These are phyloP conservation scores for Yamadazyma philogaea DNA, from an alignment of 805 yeast genomes.

Conservation along the genomic window DNA sequence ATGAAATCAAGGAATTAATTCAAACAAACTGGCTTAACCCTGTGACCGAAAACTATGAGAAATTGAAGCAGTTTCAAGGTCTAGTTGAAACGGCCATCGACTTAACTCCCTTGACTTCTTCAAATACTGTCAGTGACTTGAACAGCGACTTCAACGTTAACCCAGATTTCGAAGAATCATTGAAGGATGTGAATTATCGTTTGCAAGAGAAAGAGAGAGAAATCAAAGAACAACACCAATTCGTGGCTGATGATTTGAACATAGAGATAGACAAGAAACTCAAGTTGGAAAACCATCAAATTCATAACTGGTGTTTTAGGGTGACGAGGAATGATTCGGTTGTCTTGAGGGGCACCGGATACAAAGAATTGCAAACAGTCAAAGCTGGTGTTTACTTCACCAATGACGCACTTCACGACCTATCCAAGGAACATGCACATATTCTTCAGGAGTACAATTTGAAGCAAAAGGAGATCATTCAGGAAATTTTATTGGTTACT, in stretches of 20 bases:
- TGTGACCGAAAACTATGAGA: constrained; percentile 44
- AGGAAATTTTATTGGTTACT: constrained; percentile 78
- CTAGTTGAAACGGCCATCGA: constrained; percentile 92
- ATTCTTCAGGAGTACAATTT: constrained; percentile 64
- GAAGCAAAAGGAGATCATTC: constrained; percentile 75
- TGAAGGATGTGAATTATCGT: constrained; percentile 56
- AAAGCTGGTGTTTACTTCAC: constrained; percentile 96
- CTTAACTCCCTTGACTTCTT: constrained; percentile 68
- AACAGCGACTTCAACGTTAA: constrained; percentile 77
- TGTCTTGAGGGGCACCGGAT: constrained; percentile 60
- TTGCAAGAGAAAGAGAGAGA: constrained; percentile 52
- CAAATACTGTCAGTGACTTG: constrained; percentile 28
- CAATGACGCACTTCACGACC: constrained; percentile 57
- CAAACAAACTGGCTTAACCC: constrained; percentile 56
- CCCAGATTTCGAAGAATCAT: constrained; percentile 83
- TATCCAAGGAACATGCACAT: constrained; percentile 56
- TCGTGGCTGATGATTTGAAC: constrained; percentile 68
- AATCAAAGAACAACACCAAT: constrained; percentile 59
- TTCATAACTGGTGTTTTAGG: constrained; percentile 93
- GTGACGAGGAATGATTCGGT: constrained; percentile 87
- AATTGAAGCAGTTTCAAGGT: constrained; percentile 70
- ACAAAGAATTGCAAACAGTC: constrained; percentile 81
- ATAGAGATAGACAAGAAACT: constrained; percentile 86
- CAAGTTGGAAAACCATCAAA: constrained; percentile 82
- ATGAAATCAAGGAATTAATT: constrained; percentile 36